Evolutionary conservation across 83 land plant species (phyloP), one percentile per base, ranked within the genome.

Genomic region (Thuja plicata): DNA sequence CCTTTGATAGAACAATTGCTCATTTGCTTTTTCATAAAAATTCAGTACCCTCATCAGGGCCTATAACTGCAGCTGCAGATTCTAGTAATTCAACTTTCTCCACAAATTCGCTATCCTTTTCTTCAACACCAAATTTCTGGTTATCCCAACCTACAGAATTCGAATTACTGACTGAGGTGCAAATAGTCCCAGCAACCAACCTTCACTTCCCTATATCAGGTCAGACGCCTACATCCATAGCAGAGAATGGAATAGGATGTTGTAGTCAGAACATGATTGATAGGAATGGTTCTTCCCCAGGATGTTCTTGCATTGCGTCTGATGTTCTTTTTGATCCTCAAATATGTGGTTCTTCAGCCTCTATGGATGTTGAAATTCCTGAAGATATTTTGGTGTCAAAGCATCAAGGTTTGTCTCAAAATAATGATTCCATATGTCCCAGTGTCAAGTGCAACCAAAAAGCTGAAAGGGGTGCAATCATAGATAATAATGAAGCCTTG

Each of bases 1-100:
- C 95, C 30, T 92, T 95, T 16, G 97, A 95, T 80, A 92, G 97
- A 2, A 88, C 95, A 2, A 90, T 95, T 40, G 97, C 95, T 30
- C 93, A 95, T 87, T 88, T 95, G 46, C 93, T 95, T 66, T 95
- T 95, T 88, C 89, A 91, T 46, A 87, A 92, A 82, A 89, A 91
- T 17, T 86, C 91, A 60, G 89, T 91, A 35, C 88, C 91, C 2
- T 52, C 89, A 5, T 11, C 46, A 38, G 60, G 79, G 76, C 76
- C 87, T 60, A 70, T 81, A 27, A 87, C 41, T 50, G 89, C 84
- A 52, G 62, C 90, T 85, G 87, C 38, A 34, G 66, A 54, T 35
- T 35, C 66, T 19, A 85, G 66, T 19, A 54, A 54, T 55, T 35
- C 87, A 48, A 27, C 37, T 32, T 85, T 54, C 41, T 85, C 87